Conservation (phyloP, 129 eudicot species). For the Flaveria ramosissima region DNA sequence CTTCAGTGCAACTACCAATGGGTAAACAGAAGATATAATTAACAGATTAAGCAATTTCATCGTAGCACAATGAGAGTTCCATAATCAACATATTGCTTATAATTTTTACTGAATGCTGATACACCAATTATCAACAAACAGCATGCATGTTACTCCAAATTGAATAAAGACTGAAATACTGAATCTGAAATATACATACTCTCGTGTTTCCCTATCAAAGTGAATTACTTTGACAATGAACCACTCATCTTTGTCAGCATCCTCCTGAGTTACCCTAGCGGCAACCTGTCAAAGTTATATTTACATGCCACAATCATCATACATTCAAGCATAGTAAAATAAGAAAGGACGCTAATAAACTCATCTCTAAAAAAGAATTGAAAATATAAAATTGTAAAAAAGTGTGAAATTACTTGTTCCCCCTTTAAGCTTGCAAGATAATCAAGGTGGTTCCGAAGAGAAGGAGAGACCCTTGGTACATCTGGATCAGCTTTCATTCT, state of each 20-base stretch:
- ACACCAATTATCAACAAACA: conserved; percentile 17
- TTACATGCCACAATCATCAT: neutral
- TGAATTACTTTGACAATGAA: conserved; percentile 90
- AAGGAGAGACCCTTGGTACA: conserved; percentile 66
- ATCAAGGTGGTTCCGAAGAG: conserved; percentile 73
- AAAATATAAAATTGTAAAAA: neutral
- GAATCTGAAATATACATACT: conserved; percentile 49
- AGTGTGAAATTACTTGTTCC: conserved; percentile 59
- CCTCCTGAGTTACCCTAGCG: conserved; percentile 76
- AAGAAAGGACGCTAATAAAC: neutral
- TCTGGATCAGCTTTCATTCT: conserved; percentile 70
- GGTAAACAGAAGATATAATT: neutral
- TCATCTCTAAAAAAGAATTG: conserved; percentile 7
- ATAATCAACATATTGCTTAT: conserved; percentile 13
- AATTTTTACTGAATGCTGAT: neutral
- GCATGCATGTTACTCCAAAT: neutral
- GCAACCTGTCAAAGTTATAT: conserved; percentile 69
- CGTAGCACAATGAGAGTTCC: conserved; percentile 9
- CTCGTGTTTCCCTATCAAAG: conserved; percentile 83
- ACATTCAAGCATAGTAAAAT: conserved; percentile 7
- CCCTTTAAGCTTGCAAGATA: conserved; percentile 80
- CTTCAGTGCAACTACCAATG: conserved; percentile 4
- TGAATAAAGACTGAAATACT: conserved; percentile 7
- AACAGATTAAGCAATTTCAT: conserved; percentile 19
- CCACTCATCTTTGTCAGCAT: conserved; percentile 94